Conservation (phyloP, 495 filamentous ascomycete genomes). For the Platismatia glauca region DNA sequence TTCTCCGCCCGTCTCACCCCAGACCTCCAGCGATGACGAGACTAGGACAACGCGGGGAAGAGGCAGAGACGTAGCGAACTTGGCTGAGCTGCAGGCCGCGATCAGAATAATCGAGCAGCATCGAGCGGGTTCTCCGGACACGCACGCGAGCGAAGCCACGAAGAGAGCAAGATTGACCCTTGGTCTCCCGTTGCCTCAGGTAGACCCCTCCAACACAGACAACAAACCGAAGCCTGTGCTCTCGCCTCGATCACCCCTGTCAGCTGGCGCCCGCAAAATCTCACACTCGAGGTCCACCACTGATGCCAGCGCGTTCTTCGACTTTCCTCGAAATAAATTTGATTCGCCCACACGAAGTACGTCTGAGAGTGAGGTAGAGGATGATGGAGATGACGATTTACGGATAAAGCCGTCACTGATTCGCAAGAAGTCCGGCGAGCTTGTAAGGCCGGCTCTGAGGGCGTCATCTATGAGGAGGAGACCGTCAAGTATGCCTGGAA, state of each 20-base stretch:
- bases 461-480: conserved; percentile 60
- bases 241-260: conserved; percentile 34
- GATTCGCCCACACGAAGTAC: conserved; percentile 44
- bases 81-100: conserved; percentile 74
- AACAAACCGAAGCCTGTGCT: conserved; percentile 24
- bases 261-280: conserved; percentile 53
- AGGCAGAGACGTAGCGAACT: conserved; percentile 50
- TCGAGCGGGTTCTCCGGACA: conserved; percentile 51
- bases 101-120: conserved; percentile 69
- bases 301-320: conserved; percentile 52
- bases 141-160: conserved; percentile 31
- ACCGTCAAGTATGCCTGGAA: conserved; percentile 94
- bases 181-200: conserved; percentile 28
- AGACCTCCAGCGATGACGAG: conserved; percentile 72
- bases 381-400: conserved; percentile 51
- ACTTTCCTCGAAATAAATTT: conserved; percentile 37
- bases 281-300: conserved; percentile 79
- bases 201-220: conserved; percentile 25
- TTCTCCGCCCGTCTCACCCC: conserved; percentile 37
- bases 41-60: conserved; percentile 37
- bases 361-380: conserved; percentile 51
- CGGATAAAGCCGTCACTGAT: conserved; percentile 72
- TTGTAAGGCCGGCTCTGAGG: conserved; percentile 86
- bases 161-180: conserved; percentile 32
- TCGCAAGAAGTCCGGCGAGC: conserved; percentile 94